These are phyloP conservation scores for Parasitella parasitica DNA, from an alignment of 371 early-diverging fungal species.

Conservation along the genomic window DNA sequence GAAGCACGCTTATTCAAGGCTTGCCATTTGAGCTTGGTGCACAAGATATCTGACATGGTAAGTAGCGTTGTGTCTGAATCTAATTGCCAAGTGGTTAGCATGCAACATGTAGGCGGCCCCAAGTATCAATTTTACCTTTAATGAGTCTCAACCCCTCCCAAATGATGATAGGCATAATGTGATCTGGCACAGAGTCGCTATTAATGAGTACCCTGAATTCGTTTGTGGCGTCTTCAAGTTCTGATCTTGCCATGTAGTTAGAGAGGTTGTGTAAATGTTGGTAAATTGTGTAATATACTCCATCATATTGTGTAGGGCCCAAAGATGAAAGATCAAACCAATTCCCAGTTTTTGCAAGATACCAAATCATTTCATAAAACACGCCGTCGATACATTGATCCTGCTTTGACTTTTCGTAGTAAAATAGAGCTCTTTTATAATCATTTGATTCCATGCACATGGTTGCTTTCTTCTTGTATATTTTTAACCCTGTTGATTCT, in stretches of 20 bases:
- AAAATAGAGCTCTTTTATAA: constrained; percentile 6
- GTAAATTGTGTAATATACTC: not conserved
- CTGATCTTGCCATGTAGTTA: not conserved
- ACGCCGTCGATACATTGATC: not conserved
- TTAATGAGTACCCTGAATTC: not conserved
- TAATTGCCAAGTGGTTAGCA: not conserved
- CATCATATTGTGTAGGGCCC: not conserved
- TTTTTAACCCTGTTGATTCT: not conserved
- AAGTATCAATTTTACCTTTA: not conserved
- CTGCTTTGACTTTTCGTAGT: constrained; percentile 3
- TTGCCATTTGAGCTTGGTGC: not conserved
- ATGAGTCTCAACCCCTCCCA: constrained; percentile 4
- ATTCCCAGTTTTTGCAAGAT: constrained; percentile 1
- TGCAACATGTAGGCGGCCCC: not conserved
- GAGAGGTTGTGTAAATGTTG: not conserved
- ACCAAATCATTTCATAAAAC: not conserved
- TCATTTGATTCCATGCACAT: not conserved
- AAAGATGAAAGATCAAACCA: not conserved
- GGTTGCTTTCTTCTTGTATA: constrained; percentile 7
- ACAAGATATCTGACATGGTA: not conserved
- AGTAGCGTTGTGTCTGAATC: not conserved
- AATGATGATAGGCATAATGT: not conserved
- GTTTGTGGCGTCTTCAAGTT: not conserved
- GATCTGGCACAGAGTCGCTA: not conserved
- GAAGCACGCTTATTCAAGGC: not conserved